These are phyloP conservation scores for Syzygium jambos DNA, from an alignment of 345 rosid species.

Conservation along the genomic window DNA sequence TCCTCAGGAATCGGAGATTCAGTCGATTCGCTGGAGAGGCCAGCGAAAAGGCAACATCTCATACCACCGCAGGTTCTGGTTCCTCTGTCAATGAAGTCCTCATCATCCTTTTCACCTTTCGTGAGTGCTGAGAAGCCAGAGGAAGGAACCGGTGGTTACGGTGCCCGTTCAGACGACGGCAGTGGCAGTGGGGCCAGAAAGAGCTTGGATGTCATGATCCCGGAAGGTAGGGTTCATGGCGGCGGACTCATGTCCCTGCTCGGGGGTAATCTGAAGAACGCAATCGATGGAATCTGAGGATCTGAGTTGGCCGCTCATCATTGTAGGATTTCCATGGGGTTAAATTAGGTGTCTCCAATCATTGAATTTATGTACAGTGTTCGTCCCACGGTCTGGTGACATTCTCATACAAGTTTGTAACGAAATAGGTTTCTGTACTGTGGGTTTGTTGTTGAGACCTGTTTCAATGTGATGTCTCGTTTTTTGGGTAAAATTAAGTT, in stretches of 20 bases:
- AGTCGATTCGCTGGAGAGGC: constrained; percentile 47
- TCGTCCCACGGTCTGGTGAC: neutral
- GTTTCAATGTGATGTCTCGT: neutral
- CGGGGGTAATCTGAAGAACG: constrained; percentile 54
- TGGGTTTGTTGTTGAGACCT: neutral
- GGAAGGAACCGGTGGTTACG: constrained; percentile 9
- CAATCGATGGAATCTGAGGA: constrained; percentile 45
- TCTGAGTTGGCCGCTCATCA: neutral
- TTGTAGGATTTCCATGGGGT: neutral
- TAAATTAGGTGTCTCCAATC: neutral
- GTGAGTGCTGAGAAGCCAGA: constrained; percentile 25
- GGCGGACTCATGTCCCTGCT: constrained; percentile 87
- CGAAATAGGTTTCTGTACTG: neutral
- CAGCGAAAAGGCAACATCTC: constrained; percentile 45
- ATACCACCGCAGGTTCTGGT: constrained; percentile 86
- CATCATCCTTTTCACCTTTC: constrained; percentile 28
- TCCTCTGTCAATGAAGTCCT: constrained; percentile 80
- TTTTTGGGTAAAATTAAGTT: neutral
- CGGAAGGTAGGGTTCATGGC: constrained; percentile 98
- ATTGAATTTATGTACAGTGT: constrained; percentile 19
- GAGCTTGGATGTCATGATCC: constrained; percentile 47
- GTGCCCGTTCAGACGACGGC: neutral
- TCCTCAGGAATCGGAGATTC: constrained; percentile 63
- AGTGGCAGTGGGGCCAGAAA: neutral
- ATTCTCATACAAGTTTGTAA: neutral